Evolutionary conservation across 106 monocot species (phyloP), one percentile per base, ranked within the genome.

Genomic region (Hemerocallis citrina): DNA sequence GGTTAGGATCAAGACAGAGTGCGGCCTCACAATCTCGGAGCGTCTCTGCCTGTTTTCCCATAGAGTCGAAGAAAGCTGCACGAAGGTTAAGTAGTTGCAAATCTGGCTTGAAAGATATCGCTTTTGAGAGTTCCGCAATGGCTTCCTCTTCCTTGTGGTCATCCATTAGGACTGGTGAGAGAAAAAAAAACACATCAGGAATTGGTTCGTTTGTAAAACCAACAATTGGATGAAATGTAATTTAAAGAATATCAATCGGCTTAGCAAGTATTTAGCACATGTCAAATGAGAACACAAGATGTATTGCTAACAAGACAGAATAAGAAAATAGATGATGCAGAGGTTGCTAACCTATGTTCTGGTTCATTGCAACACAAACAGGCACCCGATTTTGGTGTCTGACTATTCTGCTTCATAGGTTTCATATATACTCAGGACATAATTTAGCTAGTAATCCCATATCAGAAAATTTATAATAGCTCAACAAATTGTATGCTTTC

Each of bases 61-160:
- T 77, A 4, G 96, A 98, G 47, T 98, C 88, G 25, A 61, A 79
- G 65, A 98, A 98, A n/a, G 96, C 91, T 6, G 96, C 96, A 23
- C 96, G 83, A 6, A 98, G 77, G 45, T 91, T 81, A 28, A 98
- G 84, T 38, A 98, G 77, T 65, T 90, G 91, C 31, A 98, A 79
- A 40, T 98, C 96, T 28, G 87, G 87, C 43, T 88, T 98, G 79
- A 98, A 91, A 28, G 69, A 45, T 64, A 98, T 72, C 25, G 78
- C 96, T 36, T 48, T 79, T n/a, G 86, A 74, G 27, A 98, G 81
- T 79, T 98, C 96, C 0, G 45, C 35, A 11, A 98, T 90, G 0
- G 96, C 91, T 55, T 91, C 91, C 16, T 79, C 79, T 72, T 91
- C 84, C 64, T 75, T 84, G 44, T 68, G 78, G 42, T 88, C 90